Evolutionary conservation across 805 yeast genomes (phyloP).

Genomic region (Grigorovia jiainica): DNA sequence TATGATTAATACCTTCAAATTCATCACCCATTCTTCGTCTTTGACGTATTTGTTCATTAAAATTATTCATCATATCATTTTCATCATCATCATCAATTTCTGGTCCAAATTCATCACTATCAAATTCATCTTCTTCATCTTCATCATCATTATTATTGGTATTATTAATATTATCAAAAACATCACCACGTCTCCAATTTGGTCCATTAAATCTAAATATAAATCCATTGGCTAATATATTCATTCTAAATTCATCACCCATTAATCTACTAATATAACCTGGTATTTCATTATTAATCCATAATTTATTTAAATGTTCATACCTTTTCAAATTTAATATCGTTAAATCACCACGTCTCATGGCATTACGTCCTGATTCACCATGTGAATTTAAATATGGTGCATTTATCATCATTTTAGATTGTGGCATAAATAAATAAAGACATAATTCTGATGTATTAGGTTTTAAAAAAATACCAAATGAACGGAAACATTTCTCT

Average conservation of each 20-base stretch:
- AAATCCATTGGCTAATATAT: conserved; percentile 20
- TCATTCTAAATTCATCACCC: conserved; percentile 28
- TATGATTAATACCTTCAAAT: not conserved
- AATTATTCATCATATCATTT: not conserved
- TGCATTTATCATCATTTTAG: conserved; percentile 37
- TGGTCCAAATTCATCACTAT: conserved; percentile 12
- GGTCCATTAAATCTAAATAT: conserved; percentile 21
- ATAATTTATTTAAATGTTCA: conserved; percentile 44
- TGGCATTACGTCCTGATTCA: conserved; percentile 51
- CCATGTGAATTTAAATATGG: conserved; percentile 73
- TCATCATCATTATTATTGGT: conserved; percentile 10
- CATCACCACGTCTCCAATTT: conserved; percentile 13
- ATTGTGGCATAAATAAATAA: conserved; percentile 26
- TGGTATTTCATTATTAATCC: conserved; percentile 52
- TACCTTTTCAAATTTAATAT: conserved; percentile 45
- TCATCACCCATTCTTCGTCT: not conserved
- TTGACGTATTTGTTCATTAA: not conserved
- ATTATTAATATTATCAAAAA: no score
- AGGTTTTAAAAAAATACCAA: conserved; percentile 31
- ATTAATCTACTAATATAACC: conserved; percentile 36
- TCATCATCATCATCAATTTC: conserved; percentile 3
- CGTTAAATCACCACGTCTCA: conserved; percentile 47
- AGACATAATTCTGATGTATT: conserved; percentile 27
- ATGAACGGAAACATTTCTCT: conserved; percentile 25
- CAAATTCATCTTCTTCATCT: conserved; percentile 17